These are phyloP conservation scores for Linnemannia schmuckeri DNA, from an alignment of 192 early-diverging fungal genomes.

Conservation along the genomic window DNA sequence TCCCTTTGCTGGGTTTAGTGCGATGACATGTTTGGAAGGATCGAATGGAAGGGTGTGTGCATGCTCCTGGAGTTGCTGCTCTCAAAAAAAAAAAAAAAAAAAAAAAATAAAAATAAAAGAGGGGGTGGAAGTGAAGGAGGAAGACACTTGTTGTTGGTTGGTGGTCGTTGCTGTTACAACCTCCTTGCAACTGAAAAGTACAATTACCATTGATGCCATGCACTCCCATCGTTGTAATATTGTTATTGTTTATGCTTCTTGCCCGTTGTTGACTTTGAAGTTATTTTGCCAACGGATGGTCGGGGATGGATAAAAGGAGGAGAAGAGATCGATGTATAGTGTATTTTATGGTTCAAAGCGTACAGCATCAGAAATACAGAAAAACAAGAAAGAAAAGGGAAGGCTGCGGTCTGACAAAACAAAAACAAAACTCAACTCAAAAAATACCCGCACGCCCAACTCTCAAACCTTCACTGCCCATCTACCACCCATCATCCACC, in stretches of 20 bases:
- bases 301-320: neutral
- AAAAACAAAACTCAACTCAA: neutral
- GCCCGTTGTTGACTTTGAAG: neutral
- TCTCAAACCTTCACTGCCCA: neutral
- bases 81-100: too few species aligned
- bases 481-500: neutral
- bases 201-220: neutral
- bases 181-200: neutral
- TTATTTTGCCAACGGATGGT: neutral
- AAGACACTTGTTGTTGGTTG: neutral
- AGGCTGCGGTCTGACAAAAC: neutral
- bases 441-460: constrained; percentile 4
- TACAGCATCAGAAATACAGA: neutral
- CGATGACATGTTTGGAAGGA: neutral
- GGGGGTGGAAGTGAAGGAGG: neutral
- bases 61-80: too few species aligned
- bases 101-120: neutral
- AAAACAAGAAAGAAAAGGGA: neutral
- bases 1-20: neutral
- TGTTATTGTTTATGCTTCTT: neutral
- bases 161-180: neutral
- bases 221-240: neutral
- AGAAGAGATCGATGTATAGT: neutral
- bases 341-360: neutral
- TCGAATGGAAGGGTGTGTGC: constrained; percentile 1